These are phyloP conservation scores for Blastomyces silverae DNA, from an alignment of 2,329 filamentous ascomycete genomes.

Conservation along the genomic window DNA sequence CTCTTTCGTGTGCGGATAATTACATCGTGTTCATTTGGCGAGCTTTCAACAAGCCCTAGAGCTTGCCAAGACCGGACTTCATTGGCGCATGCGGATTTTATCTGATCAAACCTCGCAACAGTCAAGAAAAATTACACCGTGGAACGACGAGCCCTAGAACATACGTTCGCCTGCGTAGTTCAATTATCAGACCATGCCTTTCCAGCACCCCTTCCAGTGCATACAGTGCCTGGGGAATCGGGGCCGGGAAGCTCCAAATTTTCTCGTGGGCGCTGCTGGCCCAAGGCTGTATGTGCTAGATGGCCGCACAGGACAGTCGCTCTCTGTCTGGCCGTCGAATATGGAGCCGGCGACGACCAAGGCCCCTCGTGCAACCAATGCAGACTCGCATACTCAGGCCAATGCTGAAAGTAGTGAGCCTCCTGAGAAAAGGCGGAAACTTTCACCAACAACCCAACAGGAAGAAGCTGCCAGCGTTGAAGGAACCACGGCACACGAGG, in stretches of 20 bases:
- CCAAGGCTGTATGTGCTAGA: constrained; percentile 63
- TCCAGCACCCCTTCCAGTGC: constrained; percentile 57
- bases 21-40: background rate
- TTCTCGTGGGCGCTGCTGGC: constrained; percentile 68
- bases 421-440: constrained; percentile 42
- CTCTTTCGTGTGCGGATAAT: background rate
- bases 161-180: background rate
- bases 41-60: background rate
- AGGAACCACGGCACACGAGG: constrained; percentile 22
- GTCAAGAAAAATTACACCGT: background rate
- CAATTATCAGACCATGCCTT: constrained; percentile 29
- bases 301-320: constrained; percentile 50
- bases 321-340: constrained; percentile 54
- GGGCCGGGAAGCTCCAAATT: constrained; percentile 28
- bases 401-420: constrained; percentile 29
- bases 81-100: background rate
- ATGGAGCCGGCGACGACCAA: background rate
- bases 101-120: no score
- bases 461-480: constrained; percentile 20
- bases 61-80: background rate
- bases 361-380: background rate
- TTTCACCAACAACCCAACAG: constrained; percentile 30
- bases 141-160: background rate
- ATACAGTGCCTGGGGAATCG: constrained; percentile 41
- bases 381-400: background rate